phyloP scores from a whole-genome alignment of 306 rosid species.

The Senna tora region DNA sequence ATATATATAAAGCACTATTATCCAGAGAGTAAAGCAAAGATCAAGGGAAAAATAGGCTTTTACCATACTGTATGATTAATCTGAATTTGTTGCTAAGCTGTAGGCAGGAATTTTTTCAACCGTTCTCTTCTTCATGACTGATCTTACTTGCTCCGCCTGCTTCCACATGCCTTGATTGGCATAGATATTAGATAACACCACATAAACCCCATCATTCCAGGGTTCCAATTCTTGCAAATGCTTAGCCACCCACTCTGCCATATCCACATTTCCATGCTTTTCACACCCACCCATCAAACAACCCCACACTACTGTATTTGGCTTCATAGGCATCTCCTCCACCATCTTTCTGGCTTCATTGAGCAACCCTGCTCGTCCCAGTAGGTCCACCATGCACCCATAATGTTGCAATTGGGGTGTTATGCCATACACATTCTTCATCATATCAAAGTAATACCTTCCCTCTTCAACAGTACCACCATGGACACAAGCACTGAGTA shows the following conservation, averaged over 20 bases:
- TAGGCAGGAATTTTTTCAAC: constrained; percentile 73
- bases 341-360: constrained; percentile 66
- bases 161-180: constrained; percentile 75
- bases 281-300: constrained; percentile 84
- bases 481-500: constrained; percentile 78
- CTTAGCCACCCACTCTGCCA: constrained; percentile 83
- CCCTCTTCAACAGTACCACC: constrained; percentile 75
- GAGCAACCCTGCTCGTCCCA: constrained; percentile 74
- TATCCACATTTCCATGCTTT: constrained; percentile 70
- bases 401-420: constrained; percentile 66
- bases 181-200: constrained; percentile 74
- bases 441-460: constrained; percentile 63
- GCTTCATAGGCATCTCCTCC: constrained; percentile 81
- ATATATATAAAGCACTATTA: not conserved
- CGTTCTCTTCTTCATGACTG: constrained; percentile 53
- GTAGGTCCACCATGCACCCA: constrained; percentile 84
- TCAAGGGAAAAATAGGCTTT: not conserved
- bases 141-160: constrained; percentile 65
- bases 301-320: constrained; percentile 75
- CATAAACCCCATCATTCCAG: constrained; percentile 73
- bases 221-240: constrained; percentile 77
- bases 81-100: constrained; percentile 57
- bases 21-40: not conserved
- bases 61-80: constrained; percentile 31
- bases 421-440: constrained; percentile 60